Evolutionary conservation across 768 basidiomycete genomes (phyloP), one percentile per base, ranked within the genome.

Genomic region (Phylloporus sp.): DNA sequence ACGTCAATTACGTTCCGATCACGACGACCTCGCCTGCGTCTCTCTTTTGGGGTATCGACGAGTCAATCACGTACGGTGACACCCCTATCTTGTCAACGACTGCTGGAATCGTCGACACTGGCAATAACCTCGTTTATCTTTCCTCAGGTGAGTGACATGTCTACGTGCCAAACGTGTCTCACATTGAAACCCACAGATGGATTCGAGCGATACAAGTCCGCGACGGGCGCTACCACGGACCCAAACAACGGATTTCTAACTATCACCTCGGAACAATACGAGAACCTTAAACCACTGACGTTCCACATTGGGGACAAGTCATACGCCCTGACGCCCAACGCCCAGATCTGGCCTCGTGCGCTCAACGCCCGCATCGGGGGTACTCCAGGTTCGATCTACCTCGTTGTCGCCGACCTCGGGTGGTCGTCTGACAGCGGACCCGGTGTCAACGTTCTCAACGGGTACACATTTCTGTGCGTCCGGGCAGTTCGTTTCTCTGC

Each of bases 81-180:
- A 44, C 36, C 8, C 57, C 52, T 5, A 58, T 70, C 20, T 44
- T 66, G 18, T 38, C 55, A 13, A 35, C 18, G 5, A 61, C 61
- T 13, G 54, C 69, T 34, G 68, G 68, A 28, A 68, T 69, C 20
- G 57, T 69, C 17, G 66, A 69, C 42, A 69, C 66, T 1, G 65
- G 69, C 27, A 62, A 56, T 28, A 66, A 58, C 5, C 46, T 67
- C n/a, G 53, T 65, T 27, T n/a, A n/a, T n/a, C n/a, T n/a, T n/a
- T n/a, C n/a, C n/a, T n/a, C n/a, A n/a, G n/a, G n/a, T n/a, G n/a
- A n/a, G n/a, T n/a, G n/a, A n/a, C n/a, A n/a, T n/a, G n/a, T n/a
- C n/a, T n/a, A n/a, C n/a, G n/a, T n/a, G n/a, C n/a, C n/a, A n/a
- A n/a, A n/a, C n/a, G n/a, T n/a, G n/a, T 15, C n/a, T 18, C n/a